Base-by-base conservation (phyloP, 1,284 basidiomycete species). In the Ganoderma leucocontextum region DNA sequence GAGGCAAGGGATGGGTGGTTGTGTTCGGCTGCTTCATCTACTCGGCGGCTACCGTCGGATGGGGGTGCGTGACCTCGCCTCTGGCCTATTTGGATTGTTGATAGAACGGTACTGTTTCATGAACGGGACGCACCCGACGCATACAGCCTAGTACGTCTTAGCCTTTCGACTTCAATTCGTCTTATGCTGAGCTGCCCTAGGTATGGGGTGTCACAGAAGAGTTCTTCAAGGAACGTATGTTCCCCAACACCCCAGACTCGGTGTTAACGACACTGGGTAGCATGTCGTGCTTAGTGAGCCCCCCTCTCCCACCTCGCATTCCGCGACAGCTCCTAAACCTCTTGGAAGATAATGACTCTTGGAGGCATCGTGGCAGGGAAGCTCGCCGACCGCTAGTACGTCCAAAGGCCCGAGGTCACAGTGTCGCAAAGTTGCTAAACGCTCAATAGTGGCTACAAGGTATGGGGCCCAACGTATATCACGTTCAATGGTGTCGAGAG, bases 331-430 rank as follows among this genome's bases (percentile, higher is more conserved):
- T 13, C 3, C 58, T 64, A n/a, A 64, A 4, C 35, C 9, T 65
- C 22, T 17, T 17, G 47, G 47, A 49, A 77, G 76, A 41, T 74
- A 25, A 73, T 77, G 74, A 77, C 76, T 2, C 57, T 76, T 2
- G 67, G 65, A 0, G 71, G 75, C 38, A 72, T 75, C 44, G 66
- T 76, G 2, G 68, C 72, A 12, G 76, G 76, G 22, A 77, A 77
- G 62, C 68, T 77, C 9, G 76, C 73, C n/a, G 76, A 77, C 68
- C 71, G 76, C 47, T 76, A 73, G 76, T 77, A 55, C 71, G 76
- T 52, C 44, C 61, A 35, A 7, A 47, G 36, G 8, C 47, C 13
- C 35, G 13, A 22, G 22, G 10, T 36, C 25, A 2, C 52, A 12
- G 35, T 63, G n/a, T 22, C 52, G 10, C 13, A 35, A 19, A 13